phyloP scores from a whole-genome alignment of 192 early-diverging fungal genomes.

The Umbelopsis isabellina region DNA sequence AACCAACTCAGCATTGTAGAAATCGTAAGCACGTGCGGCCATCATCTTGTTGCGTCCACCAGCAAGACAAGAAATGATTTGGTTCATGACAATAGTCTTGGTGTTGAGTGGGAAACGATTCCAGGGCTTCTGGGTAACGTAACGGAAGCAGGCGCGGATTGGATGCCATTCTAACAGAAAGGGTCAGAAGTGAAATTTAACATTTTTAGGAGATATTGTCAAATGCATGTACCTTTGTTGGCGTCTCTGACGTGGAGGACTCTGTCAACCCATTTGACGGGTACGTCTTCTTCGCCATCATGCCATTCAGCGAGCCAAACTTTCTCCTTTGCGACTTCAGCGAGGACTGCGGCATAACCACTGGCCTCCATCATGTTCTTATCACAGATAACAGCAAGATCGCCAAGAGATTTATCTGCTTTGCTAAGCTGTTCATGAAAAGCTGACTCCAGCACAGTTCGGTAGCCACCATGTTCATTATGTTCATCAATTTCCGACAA shows the following conservation, averaged over 20 bases:
- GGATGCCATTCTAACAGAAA: slow-evolving; percentile 68
- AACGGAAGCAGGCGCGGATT: slow-evolving; percentile 87
- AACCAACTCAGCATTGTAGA: slow-evolving; percentile 78
- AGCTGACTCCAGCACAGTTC: slow-evolving; percentile 77
- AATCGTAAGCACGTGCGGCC: slow-evolving; percentile 86
- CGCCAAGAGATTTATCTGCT: slow-evolving; percentile 67
- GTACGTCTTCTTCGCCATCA: slow-evolving; percentile 71
- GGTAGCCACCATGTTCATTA: slow-evolving; percentile 76
- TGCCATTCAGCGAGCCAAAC: slow-evolving; percentile 83
- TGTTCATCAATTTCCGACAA: slow-evolving; percentile 78
- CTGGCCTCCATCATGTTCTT: slow-evolving; percentile 89
- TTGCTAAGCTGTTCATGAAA: slow-evolving; percentile 71
- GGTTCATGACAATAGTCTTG: slow-evolving; percentile 80
- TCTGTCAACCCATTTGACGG: slow-evolving; percentile 76
- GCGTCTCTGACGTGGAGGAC: slow-evolving; percentile 72
- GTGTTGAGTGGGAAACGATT: slow-evolving; percentile 78
- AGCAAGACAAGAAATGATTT: slow-evolving; percentile 81
- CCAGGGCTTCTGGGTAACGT: slow-evolving; percentile 91
- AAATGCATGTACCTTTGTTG: slow-evolving; percentile 43
- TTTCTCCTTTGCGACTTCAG: slow-evolving; percentile 73
- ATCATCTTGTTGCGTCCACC: slow-evolving; percentile 92
- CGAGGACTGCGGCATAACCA: slow-evolving; percentile 81
- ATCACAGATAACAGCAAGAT: slow-evolving; percentile 81
- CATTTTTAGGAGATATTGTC: background rate
- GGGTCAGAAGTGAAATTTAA: background rate